Percentiles rank a stretch among this genome's conserved stretches.
Evolutionary conservation across 495 filamentous ascomycete genomes (phyloP).

Genomic region (Neurospora sp.): DNA sequence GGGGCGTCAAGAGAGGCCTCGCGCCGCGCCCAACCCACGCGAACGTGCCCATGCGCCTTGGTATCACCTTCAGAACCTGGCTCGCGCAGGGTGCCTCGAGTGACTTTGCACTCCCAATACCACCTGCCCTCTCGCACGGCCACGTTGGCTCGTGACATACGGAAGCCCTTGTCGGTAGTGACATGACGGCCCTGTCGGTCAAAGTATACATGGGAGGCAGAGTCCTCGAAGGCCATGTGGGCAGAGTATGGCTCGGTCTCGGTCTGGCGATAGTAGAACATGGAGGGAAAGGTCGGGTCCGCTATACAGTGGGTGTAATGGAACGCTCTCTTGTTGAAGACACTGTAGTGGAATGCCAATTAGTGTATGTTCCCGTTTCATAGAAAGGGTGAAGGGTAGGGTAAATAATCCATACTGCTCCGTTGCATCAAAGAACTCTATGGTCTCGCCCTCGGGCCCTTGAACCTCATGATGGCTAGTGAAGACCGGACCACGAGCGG

Average conservation of each 20-base stretch:
- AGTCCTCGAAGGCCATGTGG: slow-evolving; percentile 86
- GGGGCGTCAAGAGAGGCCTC: slow-evolving; percentile 89
- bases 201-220: slow-evolving; percentile 65
- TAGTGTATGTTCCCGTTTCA: not conserved
- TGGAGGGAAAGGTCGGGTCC: slow-evolving; percentile 74
- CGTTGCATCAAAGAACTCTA: slow-evolving; percentile 50
- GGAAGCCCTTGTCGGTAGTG: slow-evolving; percentile 71
- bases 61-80: slow-evolving; percentile 26
- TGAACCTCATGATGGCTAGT: slow-evolving; percentile 37
- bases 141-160: slow-evolving; percentile 81
- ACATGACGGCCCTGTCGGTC: slow-evolving; percentile 49
- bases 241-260: slow-evolving; percentile 73
- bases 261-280: slow-evolving; percentile 80
- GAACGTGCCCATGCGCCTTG: slow-evolving; percentile 59
- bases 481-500: slow-evolving; percentile 46
- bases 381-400: not conserved
- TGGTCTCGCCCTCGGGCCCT: slow-evolving; percentile 32
- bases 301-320: slow-evolving; percentile 87
- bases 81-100: slow-evolving; percentile 46
- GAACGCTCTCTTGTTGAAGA: slow-evolving; percentile 84
- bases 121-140: slow-evolving; percentile 81
- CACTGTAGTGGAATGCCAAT: slow-evolving; percentile 37
- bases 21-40: slow-evolving; percentile 80
- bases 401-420: slow-evolving; percentile 47
- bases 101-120: slow-evolving; percentile 90